Evolutionary conservation across 805 yeast genomes (phyloP), one percentile per base, ranked within the genome.

Genomic region (Tetrapisispora fleetii): DNA sequence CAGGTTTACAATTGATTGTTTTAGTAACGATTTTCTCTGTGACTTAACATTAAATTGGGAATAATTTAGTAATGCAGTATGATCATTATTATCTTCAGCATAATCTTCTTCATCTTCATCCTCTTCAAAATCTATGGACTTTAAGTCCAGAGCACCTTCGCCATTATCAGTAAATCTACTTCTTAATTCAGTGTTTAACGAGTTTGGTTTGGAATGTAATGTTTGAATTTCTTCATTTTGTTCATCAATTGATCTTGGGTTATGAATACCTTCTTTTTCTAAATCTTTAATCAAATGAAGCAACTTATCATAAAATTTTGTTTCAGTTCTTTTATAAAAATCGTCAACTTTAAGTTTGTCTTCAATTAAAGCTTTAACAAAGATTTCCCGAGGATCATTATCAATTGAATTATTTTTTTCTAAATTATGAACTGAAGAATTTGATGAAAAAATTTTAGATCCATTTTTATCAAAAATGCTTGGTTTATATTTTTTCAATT

Each of bases 11-110:
- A 83, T 69, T 39, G 85, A 71, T 58, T 80, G 81, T 65, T 82
- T 84, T 56, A 85, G 70, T n/a, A 86, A 77, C 52, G 86, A 79
- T 52, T 76, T 69, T 54, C 71, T 72, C 67, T 80, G 81, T 35
- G 68, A 59, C 40, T 74, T 73, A 43, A 73, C 64, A 50, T 74
- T 72, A 49, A 78, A 69, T 56, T 78, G 79, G 11, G 70, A 65
- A 47, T 74, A 78, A 48, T 68, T 67, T 44, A 79, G 62, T 45
- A 79, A 65, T 0, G 81, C 80, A 18, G 80, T 70, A 51, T 76
- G 71, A 27, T 67, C 68, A n/a, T 56, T 61, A 5, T 61, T 53
- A 16, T 69, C 71, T 9, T 67, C 70, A 10, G 64, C 70, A 22
- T 21, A 33, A 9, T 68, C 70, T 4, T 64, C 64, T 18, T 69